Conservation (phyloP, 805 yeast genomes). For the Candida ulmi region DNA sequence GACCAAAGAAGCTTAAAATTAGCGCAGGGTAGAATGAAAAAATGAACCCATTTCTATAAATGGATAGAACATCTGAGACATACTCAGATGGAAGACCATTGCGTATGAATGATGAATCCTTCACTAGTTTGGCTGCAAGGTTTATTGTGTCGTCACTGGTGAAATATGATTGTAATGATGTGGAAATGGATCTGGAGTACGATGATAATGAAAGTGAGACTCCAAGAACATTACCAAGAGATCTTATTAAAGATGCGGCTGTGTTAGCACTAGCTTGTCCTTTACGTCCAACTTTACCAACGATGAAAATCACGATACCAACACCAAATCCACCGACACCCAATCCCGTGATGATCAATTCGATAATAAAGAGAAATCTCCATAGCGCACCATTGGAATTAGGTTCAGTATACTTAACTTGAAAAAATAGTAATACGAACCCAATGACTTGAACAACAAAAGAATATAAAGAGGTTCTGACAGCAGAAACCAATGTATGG, state of each 20-base stretch:
- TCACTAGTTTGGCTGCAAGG: conserved; percentile 8
- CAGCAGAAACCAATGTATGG: conserved; percentile 19
- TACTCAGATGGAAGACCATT: conserved; percentile 11
- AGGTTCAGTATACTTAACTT: conserved; percentile 11
- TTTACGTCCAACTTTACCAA: conserved; percentile 35
- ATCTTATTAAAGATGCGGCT: conserved; percentile 37
- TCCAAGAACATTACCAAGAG: conserved; percentile 39
- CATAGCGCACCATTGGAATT: conserved; percentile 8
- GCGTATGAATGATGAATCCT: conserved; percentile 12
- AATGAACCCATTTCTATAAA: conserved; percentile 12
- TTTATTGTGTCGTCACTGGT: not conserved
- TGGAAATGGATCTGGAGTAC: conserved; percentile 25
- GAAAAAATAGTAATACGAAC: conserved; percentile 8
- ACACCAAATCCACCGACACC: conserved; percentile 39
- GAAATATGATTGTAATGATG: conserved; percentile 25
- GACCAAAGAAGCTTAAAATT: conserved; percentile 7
- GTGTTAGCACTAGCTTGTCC: conserved; percentile 41
- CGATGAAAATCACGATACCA: conserved; percentile 31
- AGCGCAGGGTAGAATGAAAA: conserved; percentile 15
- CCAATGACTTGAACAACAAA: conserved; percentile 17
- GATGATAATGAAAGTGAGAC: conserved; percentile 33
- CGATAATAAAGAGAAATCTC: conserved; percentile 20
- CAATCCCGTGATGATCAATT: conserved; percentile 27
- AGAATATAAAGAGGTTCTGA: conserved; percentile 8
- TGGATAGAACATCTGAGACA: conserved; percentile 6